Percentiles rank a stretch among this genome's conserved stretches.
phyloP scores from a whole-genome alignment of 2,329 filamentous ascomycete species.

The Alternaria atra region DNA sequence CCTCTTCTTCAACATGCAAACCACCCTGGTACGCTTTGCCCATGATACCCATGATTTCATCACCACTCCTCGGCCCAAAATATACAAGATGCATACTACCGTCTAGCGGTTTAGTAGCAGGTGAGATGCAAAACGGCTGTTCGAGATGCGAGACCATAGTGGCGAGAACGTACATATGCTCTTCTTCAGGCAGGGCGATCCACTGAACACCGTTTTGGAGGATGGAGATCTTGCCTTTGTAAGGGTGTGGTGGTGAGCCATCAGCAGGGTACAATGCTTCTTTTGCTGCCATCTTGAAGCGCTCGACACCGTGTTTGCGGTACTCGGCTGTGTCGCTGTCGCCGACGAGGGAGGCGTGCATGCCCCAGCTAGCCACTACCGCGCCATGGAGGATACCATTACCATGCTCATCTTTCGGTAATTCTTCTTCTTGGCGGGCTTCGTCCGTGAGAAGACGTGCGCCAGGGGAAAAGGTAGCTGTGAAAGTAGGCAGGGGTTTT shows the following conservation, averaged over 20 bases:
- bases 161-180: constrained; percentile 79
- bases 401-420: constrained; percentile 34
- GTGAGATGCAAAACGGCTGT: constrained; percentile 82
- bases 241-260: constrained; percentile 63
- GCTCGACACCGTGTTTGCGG: constrained; percentile 76
- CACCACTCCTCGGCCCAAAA: constrained; percentile 73
- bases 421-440: constrained; percentile 53
- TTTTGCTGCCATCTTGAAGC: constrained; percentile 85
- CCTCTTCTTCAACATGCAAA: constrained; percentile 61
- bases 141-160: constrained; percentile 84
- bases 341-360: constrained; percentile 88
- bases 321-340: constrained; percentile 88
- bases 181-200: constrained; percentile 49
- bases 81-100: constrained; percentile 75
- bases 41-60: constrained; percentile 81
- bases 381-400: constrained; percentile 67
- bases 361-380: constrained; percentile 88
- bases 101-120: constrained; percentile 73
- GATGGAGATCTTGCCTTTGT: constrained; percentile 63
- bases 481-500: constrained; percentile 55
- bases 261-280: constrained; percentile 72
- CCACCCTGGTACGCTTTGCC: constrained; percentile 66
- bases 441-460: constrained; percentile 55
- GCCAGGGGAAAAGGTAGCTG: constrained; percentile 56
- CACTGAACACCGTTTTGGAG: constrained; percentile 39